Percentiles rank a stretch among this genome's conserved stretches.
Conservation (phyloP, 2,329 filamentous ascomycete species). For the Acrocalymma vagum region DNA sequence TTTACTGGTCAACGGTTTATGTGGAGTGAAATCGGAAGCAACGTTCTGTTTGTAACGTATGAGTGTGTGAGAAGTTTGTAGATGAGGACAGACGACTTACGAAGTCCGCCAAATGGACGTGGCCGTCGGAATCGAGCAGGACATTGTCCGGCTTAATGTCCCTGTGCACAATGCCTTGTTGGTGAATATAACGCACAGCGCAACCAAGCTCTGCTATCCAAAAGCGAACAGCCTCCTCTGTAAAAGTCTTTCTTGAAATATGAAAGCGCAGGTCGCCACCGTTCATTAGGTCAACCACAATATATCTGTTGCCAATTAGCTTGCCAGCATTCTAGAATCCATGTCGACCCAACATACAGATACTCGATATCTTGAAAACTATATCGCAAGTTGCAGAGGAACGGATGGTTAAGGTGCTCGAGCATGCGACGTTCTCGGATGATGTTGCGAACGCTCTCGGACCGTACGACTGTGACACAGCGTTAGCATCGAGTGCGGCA, state of each 20-base stretch:
- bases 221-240: conserved; percentile 94
- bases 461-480: conserved; percentile 79
- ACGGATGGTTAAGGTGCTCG: conserved; percentile 96
- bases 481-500: conserved; percentile 27
- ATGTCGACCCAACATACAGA: conserved; percentile 69
- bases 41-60: too few species aligned
- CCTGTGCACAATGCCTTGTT: conserved; percentile 52
- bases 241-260: conserved; percentile 97
- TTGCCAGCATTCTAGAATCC: neutral
- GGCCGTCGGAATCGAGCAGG: conserved; percentile 57
- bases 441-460: conserved; percentile 97
- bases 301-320: conserved; percentile 65
- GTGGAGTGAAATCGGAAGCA: conserved; percentile 87
- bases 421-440: conserved; percentile 97
- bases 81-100: conserved; percentile 61
- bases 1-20: conserved; percentile 88
- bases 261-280: conserved; percentile 97
- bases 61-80: conserved; percentile 52
- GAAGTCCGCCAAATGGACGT: conserved; percentile 98
- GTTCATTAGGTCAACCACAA: conserved; percentile 98
- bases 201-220: conserved; percentile 97
- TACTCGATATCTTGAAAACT: conserved; percentile 99
- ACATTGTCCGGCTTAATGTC: conserved; percentile 55
- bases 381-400: conserved; percentile 97
- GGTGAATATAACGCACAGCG: conserved; percentile 70